Evolutionary conservation across 306 rosid genomes (phyloP), one percentile per base, ranked within the genome.

Genomic region (Ziziphus jujuba): DNA sequence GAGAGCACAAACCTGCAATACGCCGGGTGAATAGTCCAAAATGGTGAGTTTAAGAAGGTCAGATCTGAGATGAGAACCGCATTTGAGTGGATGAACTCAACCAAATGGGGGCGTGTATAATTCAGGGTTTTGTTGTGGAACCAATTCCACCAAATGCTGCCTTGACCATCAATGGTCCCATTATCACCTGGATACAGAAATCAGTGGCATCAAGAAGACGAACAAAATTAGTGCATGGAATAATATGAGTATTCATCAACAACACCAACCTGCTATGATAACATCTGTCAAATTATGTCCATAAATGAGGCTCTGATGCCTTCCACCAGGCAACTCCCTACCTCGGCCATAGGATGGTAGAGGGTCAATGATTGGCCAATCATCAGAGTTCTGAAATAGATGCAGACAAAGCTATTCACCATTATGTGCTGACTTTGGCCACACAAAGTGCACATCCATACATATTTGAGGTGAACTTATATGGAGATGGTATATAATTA

Each of bases 271-370:
- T 71, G 95, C 80, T 72, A 92, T 89, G 72, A 92, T 52, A 43
- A 92, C 88, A 72, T 92, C 96, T 0, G 91, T 85, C 81, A 89
- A 81, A 79, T 87, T 76, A 77, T 36, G 45, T 20, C 98, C 98
- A 54, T 67, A 87, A 35, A 92, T 84, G 66, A 92, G 91, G 67
- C 95, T 87, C 64, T 17, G 73, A 73, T 85, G 90, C 78, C 98
- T 87, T 79, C 84, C 84, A 65, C 98, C 96, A 0, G 91, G 84
- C 62, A 85, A 74, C 75, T 92, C 98, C 78, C 98, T 84, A 31
- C 98, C 98, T 68, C 88, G 86, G 58, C 98, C 98, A 69, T 92
- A 92, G 0, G 98, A 89, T 1, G 96, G 96, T 23, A 92, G 78
- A 20, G 96, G 96, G 31, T 87, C 91, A 43, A 84, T 75, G 67